Evolutionary conservation across 345 rosid species (phyloP), one percentile per base, ranked within the genome.

Genomic region (Firmiana major): DNA sequence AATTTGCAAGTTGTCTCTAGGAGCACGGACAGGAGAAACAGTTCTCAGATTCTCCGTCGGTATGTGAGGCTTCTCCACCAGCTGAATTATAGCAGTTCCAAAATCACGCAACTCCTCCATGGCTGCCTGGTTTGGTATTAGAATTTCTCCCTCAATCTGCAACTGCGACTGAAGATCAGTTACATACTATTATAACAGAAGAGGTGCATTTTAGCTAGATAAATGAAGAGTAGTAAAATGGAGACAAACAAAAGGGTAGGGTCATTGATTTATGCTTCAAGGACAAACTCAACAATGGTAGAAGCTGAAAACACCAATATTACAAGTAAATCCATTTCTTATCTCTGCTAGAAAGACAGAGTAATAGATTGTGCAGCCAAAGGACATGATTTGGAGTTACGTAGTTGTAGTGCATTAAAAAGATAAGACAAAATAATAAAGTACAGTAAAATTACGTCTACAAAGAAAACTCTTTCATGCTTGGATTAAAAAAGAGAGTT

Each of bases 41-140:
- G 26, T 0, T 49, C 17, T 58, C 66, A 26, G 28, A 11, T 74
- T 74, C 67, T 74, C 77, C 9, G 19, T 58, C 12, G 49, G 58
- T 24, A 58, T 77, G 31, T 17, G 71, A 57, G 66, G 77, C 58
- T 73, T 88, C 81, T 79, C 84, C 6, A 51, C 63, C 31, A 69
- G 45, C 88, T 77, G 80, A 45, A 40, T 85, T 6, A 75, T 53
- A 55, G 73, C 79, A 69, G 76, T 75, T 65, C 78, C 76, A 19
- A 84, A 76, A 67, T 79, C 71, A 24, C 73, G 75, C 71, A 82
- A 76, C 79, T 86, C 91, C 73, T 86, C 90, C 72, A 83, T 80
- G 9, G 78, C 82, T 9, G 84, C 90, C 75, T 75, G 84, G 83
- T 86, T 83, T 60, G 86, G 73, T 40, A 77, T 79, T 64, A 72